Conservation (phyloP, 257 asterid genomes). For the Agastache rugosa region DNA sequence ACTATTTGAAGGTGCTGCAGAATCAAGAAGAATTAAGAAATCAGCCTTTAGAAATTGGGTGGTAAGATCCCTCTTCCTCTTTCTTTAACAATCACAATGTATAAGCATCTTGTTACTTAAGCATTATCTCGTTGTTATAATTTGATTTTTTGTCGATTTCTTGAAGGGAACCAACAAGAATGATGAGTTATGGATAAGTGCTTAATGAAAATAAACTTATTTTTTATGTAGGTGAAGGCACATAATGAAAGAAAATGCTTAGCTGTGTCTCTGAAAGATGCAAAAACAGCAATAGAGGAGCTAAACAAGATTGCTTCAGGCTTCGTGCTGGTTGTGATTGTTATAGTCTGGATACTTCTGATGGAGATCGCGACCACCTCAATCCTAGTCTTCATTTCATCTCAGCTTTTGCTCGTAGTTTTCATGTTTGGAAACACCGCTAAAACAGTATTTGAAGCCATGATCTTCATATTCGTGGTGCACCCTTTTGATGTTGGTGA, state of each 20-base stretch:
- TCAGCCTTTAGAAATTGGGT: slow-evolving; percentile 74
- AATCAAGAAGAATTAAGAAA: slow-evolving; percentile 61
- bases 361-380: slow-evolving; percentile 58
- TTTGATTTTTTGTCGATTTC: too few species aligned
- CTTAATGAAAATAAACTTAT: not conserved
- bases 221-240: slow-evolving; percentile 47
- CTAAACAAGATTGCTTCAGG: slow-evolving; percentile 61
- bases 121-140: too few species aligned
- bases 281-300: slow-evolving; percentile 70
- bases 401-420: slow-evolving; percentile 58
- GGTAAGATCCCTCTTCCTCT: slow-evolving; percentile 59
- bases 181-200: not conserved
- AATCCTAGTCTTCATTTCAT: slow-evolving; percentile 57
- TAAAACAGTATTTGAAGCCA: slow-evolving; percentile 55
- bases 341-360: slow-evolving; percentile 59
- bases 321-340: slow-evolving; percentile 47
- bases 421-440: slow-evolving; percentile 65
- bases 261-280: slow-evolving; percentile 59
- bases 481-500: slow-evolving; percentile 80
- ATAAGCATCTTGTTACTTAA: too few species aligned
- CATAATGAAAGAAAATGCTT: slow-evolving; percentile 62
- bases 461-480: slow-evolving; percentile 56
- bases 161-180: not conserved
- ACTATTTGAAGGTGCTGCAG: slow-evolving; percentile 70
- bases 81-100: too few species aligned